Conservation (phyloP, 805 yeast genomes). For the Yamadazyma tumulicola region DNA sequence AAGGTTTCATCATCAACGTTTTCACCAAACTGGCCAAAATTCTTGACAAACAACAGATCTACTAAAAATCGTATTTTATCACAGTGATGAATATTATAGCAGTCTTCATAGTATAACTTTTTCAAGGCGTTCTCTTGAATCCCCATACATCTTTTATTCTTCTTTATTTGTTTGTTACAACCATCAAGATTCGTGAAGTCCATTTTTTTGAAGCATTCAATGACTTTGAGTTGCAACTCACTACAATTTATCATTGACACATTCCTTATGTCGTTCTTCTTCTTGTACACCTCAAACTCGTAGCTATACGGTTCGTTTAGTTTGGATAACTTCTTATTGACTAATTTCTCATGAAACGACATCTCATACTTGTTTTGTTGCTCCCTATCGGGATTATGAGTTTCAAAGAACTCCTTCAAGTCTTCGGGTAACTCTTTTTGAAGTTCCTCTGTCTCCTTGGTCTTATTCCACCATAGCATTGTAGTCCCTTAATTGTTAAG, state of each 20-base stretch:
- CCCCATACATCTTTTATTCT: conserved; percentile 27
- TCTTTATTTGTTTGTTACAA: conserved; percentile 29
- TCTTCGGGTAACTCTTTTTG: conserved; percentile 32
- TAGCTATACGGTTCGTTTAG: conserved; percentile 18
- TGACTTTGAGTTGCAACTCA: conserved; percentile 34
- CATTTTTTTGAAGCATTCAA: conserved; percentile 35
- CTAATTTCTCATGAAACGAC: conserved; percentile 24
- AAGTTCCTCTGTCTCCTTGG: conserved; percentile 23
- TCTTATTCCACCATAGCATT: conserved; percentile 14
- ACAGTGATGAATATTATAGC: conserved; percentile 34
- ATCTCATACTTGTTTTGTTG: conserved; percentile 21
- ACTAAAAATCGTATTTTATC: conserved; percentile 31
- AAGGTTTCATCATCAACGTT: conserved; percentile 22
- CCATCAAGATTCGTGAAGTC: conserved; percentile 22
- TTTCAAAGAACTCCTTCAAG: conserved; percentile 28
- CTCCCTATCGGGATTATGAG: conserved; percentile 26
- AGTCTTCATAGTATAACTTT: conserved; percentile 32
- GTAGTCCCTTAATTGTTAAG: too few relatives aligned
- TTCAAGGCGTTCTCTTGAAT: conserved; percentile 34
- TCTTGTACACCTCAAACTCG: conserved; percentile 31
- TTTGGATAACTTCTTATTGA: conserved; percentile 21
- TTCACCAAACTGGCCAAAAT: conserved; percentile 38
- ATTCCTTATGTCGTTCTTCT: conserved; percentile 18
- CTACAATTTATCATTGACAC: conserved; percentile 37
- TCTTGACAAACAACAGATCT: conserved; percentile 32